Percentiles rank a stretch among this genome's conserved stretches.
phyloP scores from a whole-genome alignment of 2,329 filamentous ascomycete species.

The Paecilomyces variotii region DNA sequence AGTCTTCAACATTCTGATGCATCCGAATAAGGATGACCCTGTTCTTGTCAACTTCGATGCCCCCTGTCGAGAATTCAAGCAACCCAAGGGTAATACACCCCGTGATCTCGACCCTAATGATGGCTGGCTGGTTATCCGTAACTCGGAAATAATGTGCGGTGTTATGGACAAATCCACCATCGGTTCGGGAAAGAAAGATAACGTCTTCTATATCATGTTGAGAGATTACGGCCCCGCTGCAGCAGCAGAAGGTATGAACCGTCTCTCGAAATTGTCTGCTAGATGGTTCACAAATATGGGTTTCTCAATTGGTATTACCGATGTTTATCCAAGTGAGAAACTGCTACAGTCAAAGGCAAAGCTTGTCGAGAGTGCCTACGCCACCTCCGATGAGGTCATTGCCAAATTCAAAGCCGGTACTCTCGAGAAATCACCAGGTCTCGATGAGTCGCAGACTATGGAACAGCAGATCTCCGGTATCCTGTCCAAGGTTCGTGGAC shows the following conservation, averaged over 20 bases:
- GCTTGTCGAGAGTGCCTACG: slow-evolving; percentile 71
- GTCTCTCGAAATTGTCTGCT: slow-evolving; percentile 82
- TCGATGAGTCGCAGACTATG: slow-evolving; percentile 83
- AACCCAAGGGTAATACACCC: slow-evolving; percentile 29
- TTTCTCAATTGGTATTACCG: slow-evolving; percentile 92
- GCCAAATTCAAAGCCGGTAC: slow-evolving; percentile 70
- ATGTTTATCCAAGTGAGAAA: slow-evolving; percentile 74
- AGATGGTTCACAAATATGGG: slow-evolving; percentile 82
- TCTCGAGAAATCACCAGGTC: slow-evolving; percentile 77
- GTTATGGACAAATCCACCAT: slow-evolving; percentile 97
- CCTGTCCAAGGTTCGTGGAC: slow-evolving; percentile 82
- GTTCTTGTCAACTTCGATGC: slow-evolving; percentile 90
- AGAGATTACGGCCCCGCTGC: slow-evolving; percentile 88
- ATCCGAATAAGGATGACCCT: slow-evolving; percentile 73
- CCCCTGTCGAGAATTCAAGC: slow-evolving; percentile 67
- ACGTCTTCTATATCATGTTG: slow-evolving; percentile 92
- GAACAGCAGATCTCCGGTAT: slow-evolving; percentile 88
- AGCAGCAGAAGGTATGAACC: slow-evolving; percentile 86
- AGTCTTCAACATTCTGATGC: slow-evolving; percentile 84
- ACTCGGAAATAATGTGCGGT: slow-evolving; percentile 96
- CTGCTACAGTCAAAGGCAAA: slow-evolving; percentile 66
- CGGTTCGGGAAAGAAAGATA: slow-evolving; percentile 96
- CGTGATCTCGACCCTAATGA: slow-evolving; percentile 73
- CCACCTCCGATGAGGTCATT: slow-evolving; percentile 75
- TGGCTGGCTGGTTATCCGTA: slow-evolving; percentile 83